phyloP scores from a whole-genome alignment of 805 yeast genomes.

The Yarrowia sp. region DNA sequence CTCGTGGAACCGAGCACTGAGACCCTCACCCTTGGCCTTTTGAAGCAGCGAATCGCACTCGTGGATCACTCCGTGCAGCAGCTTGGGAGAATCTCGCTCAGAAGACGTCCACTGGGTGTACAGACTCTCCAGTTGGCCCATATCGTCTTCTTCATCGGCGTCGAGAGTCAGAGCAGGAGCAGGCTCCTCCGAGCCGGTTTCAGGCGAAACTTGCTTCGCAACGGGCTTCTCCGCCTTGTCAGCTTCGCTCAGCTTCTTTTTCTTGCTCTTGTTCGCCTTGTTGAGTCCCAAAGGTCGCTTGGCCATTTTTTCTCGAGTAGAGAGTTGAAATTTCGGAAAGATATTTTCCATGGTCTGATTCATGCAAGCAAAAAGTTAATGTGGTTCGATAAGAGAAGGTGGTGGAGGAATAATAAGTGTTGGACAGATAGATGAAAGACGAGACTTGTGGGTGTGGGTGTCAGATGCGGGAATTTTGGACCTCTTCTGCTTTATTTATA shows the following conservation, averaged over 20 bases:
- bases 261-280: conserved; percentile 58
- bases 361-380: conserved; percentile 6
- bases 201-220: conserved; percentile 3
- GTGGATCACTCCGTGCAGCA: conserved; percentile 78
- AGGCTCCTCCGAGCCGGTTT: conserved; percentile 53
- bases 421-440: too few relatives aligned
- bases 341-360: conserved; percentile 11
- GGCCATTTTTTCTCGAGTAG: conserved; percentile 52
- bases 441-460: too few relatives aligned
- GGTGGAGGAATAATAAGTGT: not conserved
- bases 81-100: conserved; percentile 56
- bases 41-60: conserved; percentile 82
- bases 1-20: conserved; percentile 61
- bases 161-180: conserved; percentile 74
- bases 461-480: too few relatives aligned
- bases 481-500: too few relatives aligned
- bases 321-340: not conserved
- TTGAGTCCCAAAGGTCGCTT: conserved; percentile 74
- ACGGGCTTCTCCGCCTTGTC: not conserved
- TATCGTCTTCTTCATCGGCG: conserved; percentile 76
- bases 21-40: conserved; percentile 45
- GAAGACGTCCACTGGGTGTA: conserved; percentile 68
- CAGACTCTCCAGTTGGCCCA: conserved; percentile 75
- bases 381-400: not conserved
- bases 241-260: conserved; percentile 36